Percentiles rank a stretch among this genome's conserved stretches.
These are phyloP conservation scores for Ramicandelaber brevisporus DNA, from an alignment of 192 early-diverging fungal species.

Conservation along the genomic window DNA sequence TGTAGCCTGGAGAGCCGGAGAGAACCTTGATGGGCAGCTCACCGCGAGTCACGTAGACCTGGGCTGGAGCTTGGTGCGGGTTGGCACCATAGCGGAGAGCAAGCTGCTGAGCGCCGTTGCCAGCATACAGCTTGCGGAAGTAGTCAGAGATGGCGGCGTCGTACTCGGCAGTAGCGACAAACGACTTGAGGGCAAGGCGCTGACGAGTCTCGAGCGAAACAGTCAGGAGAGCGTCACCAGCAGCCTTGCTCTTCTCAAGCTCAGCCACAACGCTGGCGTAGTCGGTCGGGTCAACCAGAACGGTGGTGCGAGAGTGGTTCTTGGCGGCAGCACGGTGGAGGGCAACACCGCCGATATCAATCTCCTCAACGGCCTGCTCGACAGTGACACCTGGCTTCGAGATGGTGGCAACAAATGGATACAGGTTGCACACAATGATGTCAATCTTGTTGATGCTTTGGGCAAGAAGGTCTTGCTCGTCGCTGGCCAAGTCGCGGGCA, in stretches of 20 bases:
- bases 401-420: constrained; percentile 91
- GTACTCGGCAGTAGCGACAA: constrained; percentile 88
- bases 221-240: too few relatives aligned
- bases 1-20: constrained; percentile 88
- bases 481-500: constrained; percentile 58
- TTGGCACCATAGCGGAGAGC: constrained; percentile 90
- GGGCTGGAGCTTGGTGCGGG: constrained; percentile 95
- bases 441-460: constrained; percentile 84
- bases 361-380: constrained; percentile 86
- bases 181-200: constrained; percentile 77
- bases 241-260: constrained; percentile 28
- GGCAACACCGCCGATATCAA: constrained; percentile 98
- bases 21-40: constrained; percentile 74
- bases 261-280: constrained; percentile 58
- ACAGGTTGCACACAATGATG: constrained; percentile 92
- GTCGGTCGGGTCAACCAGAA: constrained; percentile 80
- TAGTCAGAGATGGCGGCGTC: constrained; percentile 85
- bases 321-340: constrained; percentile 95
- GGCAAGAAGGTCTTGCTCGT: constrained; percentile 63
- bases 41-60: constrained; percentile 61
- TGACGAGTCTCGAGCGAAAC: constrained; percentile 49
- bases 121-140: constrained; percentile 79
- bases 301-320: constrained; percentile 87
- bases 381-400: constrained; percentile 72
- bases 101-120: constrained; percentile 38